Conservation (phyloP, 2,329 filamentous ascomycete genomes). For the Nemania sp. region DNA sequence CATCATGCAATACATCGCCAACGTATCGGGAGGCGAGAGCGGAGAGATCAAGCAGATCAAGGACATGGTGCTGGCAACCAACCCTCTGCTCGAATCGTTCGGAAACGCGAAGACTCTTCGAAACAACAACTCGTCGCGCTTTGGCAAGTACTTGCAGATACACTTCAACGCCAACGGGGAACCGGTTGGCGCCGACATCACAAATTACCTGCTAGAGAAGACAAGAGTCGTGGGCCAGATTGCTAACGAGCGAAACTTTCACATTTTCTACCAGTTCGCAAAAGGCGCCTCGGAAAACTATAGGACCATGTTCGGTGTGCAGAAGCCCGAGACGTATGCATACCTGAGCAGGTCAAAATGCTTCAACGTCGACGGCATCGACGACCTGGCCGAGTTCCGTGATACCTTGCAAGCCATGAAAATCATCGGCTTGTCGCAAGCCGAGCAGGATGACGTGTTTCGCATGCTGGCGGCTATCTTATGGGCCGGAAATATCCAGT, state of each 20-base stretch:
- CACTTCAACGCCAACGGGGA: conserved; percentile 93
- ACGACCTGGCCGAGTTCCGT: conserved; percentile 84
- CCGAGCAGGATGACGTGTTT: conserved; percentile 95
- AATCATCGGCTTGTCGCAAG: conserved; percentile 84
- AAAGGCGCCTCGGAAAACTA: conserved; percentile 91
- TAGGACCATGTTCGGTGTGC: conserved; percentile 84
- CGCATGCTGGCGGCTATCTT: conserved; percentile 89
- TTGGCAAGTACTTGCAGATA: conserved; percentile 97
- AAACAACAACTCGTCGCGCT: conserved; percentile 98
- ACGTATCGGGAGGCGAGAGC: conserved; percentile 83
- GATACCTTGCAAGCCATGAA: conserved; percentile 95
- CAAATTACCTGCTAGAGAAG: conserved; percentile 97
- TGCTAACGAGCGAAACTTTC: conserved; percentile 93
- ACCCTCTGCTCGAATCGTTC: conserved; percentile 94
- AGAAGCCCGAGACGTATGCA: conserved; percentile 87
- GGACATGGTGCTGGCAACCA: conserved; percentile 98
- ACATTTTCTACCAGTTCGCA: conserved; percentile 99
- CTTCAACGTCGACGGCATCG: conserved; percentile 90
- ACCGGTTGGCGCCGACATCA: conserved; percentile 94
- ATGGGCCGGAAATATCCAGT: conserved; percentile 94
- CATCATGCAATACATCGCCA: conserved; percentile 99
- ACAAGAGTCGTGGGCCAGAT: conserved; percentile 95
- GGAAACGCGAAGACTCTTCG: conserved; percentile 97
- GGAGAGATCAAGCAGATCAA: conserved; percentile 95
- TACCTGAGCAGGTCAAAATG: conserved; percentile 96